Conservation (phyloP, 345 rosid species). For the Dimocarpus longan region DNA sequence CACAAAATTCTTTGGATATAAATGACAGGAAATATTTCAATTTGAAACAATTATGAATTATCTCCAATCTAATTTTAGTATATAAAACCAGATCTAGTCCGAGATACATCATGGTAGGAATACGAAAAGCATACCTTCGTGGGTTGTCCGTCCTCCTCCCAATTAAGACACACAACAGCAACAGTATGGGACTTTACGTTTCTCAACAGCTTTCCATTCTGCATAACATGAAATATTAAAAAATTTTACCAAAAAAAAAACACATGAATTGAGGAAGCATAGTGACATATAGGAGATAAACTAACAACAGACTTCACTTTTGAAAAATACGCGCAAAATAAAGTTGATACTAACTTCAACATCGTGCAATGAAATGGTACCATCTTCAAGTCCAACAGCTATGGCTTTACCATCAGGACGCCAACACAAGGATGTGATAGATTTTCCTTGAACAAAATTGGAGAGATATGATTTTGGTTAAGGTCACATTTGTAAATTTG, state of each 20-base stretch:
- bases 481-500: background rate
- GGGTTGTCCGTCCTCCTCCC: constrained; percentile 77
- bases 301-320: background rate
- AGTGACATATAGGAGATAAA: background rate
- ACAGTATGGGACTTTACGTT: constrained; percentile 71
- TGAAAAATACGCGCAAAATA: background rate
- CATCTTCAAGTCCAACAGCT: constrained; percentile 88
- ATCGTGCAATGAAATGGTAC: constrained; percentile 75
- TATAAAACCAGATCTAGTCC: background rate
- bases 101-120: background rate
- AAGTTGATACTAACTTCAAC: constrained; percentile 61
- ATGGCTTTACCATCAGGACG: constrained; percentile 89
- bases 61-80: background rate
- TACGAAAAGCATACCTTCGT: constrained; percentile 38
- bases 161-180: constrained; percentile 80
- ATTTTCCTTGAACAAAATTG: constrained; percentile 46
- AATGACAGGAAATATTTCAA: background rate
- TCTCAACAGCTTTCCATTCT: constrained; percentile 82
- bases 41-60: too few species aligned
- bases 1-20: background rate
- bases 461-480: background rate
- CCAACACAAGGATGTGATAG: constrained; percentile 76
- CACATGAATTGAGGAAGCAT: background rate
- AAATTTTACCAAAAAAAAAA: background rate
- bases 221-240: constrained; percentile 12